These are phyloP conservation scores for Geum urbanum DNA, from an alignment of 306 rosid genomes.

Conservation along the genomic window DNA sequence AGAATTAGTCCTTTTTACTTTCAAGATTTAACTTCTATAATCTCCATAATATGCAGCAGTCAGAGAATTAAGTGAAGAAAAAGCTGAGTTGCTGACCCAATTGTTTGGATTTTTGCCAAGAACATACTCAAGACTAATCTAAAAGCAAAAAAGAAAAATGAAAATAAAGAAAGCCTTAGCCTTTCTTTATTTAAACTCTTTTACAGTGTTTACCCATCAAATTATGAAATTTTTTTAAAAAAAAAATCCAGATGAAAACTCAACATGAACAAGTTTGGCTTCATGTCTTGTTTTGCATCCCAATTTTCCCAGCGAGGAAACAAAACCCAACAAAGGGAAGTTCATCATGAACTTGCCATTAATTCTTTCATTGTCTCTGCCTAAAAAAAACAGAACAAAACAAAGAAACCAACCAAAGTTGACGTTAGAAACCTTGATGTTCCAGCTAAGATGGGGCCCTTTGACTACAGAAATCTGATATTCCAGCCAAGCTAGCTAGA, in stretches of 20 bases:
- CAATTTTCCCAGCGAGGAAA: not conserved
- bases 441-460: slow-evolving; percentile 3
- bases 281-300: too few species aligned
- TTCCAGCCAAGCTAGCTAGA: slow-evolving; percentile 17
- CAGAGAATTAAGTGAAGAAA: not conserved
- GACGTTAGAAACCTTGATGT: slow-evolving; percentile 42
- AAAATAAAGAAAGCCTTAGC: not conserved
- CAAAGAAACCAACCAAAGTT: slow-evolving; percentile 3
- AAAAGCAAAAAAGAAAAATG: not conserved
- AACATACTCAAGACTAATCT: not conserved
- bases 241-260: slow-evolving; percentile 4
- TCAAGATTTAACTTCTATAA: not conserved
- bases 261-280: too few species aligned
- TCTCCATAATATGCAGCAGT: not conserved
- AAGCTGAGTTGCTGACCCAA: not conserved
- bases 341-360: not conserved
- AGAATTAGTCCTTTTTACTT: slow-evolving; percentile 1
- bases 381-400: not conserved
- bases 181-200: not conserved
- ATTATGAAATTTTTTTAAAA: not conserved
- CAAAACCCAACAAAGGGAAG: not conserved
- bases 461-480: slow-evolving; percentile 7
- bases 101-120: not conserved
- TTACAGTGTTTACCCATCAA: slow-evolving; percentile 2
- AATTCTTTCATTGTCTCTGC: slow-evolving; percentile 15